A percentile compares a stretch with the other conserved stretches of the same genome.
Conservation (phyloP, 306 rosid species). For the Acacia acuminata region DNA sequence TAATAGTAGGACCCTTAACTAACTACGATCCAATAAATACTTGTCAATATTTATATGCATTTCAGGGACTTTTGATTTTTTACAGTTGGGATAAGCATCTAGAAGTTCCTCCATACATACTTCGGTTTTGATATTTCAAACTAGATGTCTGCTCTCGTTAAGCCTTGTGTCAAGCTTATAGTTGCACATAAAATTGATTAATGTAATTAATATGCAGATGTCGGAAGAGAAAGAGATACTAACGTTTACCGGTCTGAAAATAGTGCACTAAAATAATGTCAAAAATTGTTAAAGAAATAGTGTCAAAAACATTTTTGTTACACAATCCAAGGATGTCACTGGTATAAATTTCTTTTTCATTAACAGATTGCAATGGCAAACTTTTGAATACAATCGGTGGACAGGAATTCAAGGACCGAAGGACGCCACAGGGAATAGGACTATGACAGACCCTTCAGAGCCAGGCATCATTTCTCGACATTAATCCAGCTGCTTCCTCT, state of each 20-base stretch:
- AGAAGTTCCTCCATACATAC: background rate
- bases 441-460: conserved; percentile 51
- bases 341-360: background rate
- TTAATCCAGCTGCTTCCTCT: conserved; percentile 37
- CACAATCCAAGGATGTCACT: conserved; percentile 23
- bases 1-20: conserved; percentile 17
- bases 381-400: conserved; percentile 49
- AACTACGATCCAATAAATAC: background rate
- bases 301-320: background rate
- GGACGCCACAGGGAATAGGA: conserved; percentile 49
- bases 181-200: background rate
- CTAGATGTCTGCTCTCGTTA: background rate
- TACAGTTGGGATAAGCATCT: background rate
- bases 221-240: background rate
- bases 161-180: background rate
- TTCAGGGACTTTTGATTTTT: conserved; percentile 9
- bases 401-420: conserved; percentile 58
- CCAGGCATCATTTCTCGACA: conserved; percentile 47
- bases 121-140: background rate
- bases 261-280: background rate
- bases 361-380: conserved; percentile 2
- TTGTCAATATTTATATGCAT: background rate
- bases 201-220: background rate
- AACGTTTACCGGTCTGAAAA: conserved; percentile 8
- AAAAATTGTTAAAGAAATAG: background rate